phyloP scores from a whole-genome alignment of 2,329 filamentous ascomycete genomes.

The Esteya vermicola region DNA sequence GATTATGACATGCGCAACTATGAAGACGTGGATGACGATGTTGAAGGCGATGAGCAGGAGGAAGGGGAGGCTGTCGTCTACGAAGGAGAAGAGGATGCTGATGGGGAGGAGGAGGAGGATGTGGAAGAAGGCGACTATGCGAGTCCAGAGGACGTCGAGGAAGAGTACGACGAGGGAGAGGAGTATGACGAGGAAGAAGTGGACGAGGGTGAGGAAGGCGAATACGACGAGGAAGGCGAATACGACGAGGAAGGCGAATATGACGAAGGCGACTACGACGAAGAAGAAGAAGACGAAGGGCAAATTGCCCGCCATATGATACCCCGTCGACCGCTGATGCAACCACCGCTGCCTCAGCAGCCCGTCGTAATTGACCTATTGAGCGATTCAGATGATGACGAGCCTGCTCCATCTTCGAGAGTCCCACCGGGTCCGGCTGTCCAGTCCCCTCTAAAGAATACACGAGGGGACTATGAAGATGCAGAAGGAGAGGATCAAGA shows the following conservation, averaged over 20 bases:
- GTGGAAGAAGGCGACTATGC: slow-evolving; percentile 10
- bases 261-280: slow-evolving; percentile 2
- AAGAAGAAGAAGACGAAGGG: background rate
- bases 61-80: slow-evolving; percentile 6
- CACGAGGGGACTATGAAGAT: background rate
- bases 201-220: slow-evolving; percentile 11
- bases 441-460: too few relatives aligned
- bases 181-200: too few relatives aligned
- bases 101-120: slow-evolving; percentile 13
- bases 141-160: slow-evolving; percentile 11
- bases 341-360: background rate
- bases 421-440: background rate
- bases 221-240: slow-evolving; percentile 16
- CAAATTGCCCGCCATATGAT: too few relatives aligned
- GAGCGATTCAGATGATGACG: slow-evolving; percentile 1
- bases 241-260: slow-evolving; percentile 15
- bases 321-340: background rate
- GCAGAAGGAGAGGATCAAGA: background rate
- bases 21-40: slow-evolving; percentile 17
- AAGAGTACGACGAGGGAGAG: slow-evolving; percentile 15
- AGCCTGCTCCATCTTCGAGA: background rate
- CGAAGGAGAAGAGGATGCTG: slow-evolving; percentile 8
- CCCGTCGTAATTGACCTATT: slow-evolving; percentile 30
- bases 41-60: slow-evolving; percentile 5
- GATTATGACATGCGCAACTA: slow-evolving; percentile 19